Base-by-base conservation (phyloP, 352 stramenopile species). In the Globisporangium camurandrum region DNA sequence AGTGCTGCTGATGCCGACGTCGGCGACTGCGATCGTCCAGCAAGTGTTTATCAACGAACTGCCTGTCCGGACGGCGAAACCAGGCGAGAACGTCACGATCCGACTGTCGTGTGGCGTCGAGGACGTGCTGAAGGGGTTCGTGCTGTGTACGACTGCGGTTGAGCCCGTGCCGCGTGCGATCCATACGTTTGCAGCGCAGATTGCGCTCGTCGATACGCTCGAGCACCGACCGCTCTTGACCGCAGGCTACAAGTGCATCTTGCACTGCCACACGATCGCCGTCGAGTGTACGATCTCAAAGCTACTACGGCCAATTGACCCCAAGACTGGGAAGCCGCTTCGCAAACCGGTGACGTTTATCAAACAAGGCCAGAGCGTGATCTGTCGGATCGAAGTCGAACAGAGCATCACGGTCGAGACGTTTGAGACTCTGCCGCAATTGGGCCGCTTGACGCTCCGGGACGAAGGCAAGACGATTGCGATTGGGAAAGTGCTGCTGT, bases 401-500 rank as follows among this genome's bases (percentile, higher is more conserved):
- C 77, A 96, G 66, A 94, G 81, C 47, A 96, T 98, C 55, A 97
- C 89, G 59, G 69, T 98, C 39, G 96, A 99, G 57, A 94, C 83
- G 7, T 99, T 97, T 57, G 91, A 97, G 6, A 76, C 84, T 45
- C 93, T 98, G 69, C 87, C 88, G 31, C 97, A 98, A 62, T 75
- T 99, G 10, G 97, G 97, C 34, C 79, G 96, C 54, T 97, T 99
- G 61, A 99, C 95, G 38, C 76, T 99, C 34, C 86, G 96, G 69
- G 97, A 98, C 49, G 97, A 99, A 71, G 97, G 96, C 61, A 98
- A 98, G 78, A 99, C 97, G 26, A 98, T 99, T 56, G 96, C 90
- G 27, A 98, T 99, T 66, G 97, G 97, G 20, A 99, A 98, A 64
- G 89, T 99, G 44, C 70, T 96, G 49, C 95, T 97, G 61, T 80